These are phyloP conservation scores for Tinospora cordifolia DNA, from an alignment of 164 flowering plant genomes.

Conservation along the genomic window DNA sequence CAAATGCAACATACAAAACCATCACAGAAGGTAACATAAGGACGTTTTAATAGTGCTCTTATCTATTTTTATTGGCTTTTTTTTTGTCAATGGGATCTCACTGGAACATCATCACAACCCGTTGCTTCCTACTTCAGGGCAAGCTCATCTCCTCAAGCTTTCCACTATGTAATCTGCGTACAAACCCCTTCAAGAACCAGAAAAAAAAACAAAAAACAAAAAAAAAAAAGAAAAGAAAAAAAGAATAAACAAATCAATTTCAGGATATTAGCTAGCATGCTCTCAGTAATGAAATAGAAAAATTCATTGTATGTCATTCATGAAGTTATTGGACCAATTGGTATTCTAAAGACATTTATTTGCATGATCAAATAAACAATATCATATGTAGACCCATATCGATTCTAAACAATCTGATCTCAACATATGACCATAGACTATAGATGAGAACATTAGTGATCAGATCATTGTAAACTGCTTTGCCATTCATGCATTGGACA, in stretches of 20 bases:
- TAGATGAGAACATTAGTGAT: background rate
- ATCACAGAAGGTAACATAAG: background rate
- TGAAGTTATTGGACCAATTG: no score
- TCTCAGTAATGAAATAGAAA: background rate
- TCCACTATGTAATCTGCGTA: slow-evolving; percentile 30
- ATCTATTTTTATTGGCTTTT: background rate
- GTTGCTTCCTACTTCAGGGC: background rate
- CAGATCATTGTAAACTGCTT: background rate
- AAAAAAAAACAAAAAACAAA: slow-evolving; percentile 5
- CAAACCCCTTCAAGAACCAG: slow-evolving; percentile 42
- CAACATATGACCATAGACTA: background rate
- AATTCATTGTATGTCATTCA: background rate
- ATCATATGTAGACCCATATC: background rate
- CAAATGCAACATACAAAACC: background rate
- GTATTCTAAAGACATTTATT: background rate
- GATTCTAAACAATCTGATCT: background rate
- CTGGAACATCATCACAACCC: no score
- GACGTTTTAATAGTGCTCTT: background rate
- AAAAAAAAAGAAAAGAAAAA: slow-evolving; percentile 6
- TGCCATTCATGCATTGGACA: no score
- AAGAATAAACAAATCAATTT: background rate
- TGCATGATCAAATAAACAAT: background rate
- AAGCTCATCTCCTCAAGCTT: slow-evolving; percentile 47
- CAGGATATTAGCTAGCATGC: background rate
- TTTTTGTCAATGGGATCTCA: background rate